phyloP scores from a whole-genome alignment of 2,329 filamentous ascomycete genomes.

The Talaromyces marneffei region DNA sequence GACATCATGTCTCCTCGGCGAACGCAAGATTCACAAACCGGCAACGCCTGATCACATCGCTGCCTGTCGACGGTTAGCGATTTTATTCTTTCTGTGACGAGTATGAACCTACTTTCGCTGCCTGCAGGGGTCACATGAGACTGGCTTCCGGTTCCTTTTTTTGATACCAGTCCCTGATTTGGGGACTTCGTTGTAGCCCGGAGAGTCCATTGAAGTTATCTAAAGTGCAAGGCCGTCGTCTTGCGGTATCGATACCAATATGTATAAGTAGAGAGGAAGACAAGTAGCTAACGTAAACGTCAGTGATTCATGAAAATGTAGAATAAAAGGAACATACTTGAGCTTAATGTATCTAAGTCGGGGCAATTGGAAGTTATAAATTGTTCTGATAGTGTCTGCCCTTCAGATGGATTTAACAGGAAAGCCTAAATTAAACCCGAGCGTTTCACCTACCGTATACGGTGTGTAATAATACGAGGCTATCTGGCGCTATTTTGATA shows the following conservation, averaged over 20 bases:
- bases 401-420: background rate
- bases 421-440: background rate
- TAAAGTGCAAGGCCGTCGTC: background rate
- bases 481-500: no score
- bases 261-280: background rate
- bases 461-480: background rate
- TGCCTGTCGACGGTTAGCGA: slow-evolving; percentile 1
- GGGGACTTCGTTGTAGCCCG: background rate
- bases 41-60: slow-evolving; percentile 3
- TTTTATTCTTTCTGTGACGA: background rate
- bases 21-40: background rate
- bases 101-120: background rate
- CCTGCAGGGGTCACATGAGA: background rate
- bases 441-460: no score
- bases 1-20: slow-evolving; percentile 6
- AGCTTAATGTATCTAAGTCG: background rate
- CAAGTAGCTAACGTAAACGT: background rate
- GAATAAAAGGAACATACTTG: background rate
- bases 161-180: background rate
- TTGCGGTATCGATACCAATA: background rate
- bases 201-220: background rate
- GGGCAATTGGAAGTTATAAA: background rate
- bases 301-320: background rate
- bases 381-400: background rate
- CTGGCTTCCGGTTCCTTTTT: background rate